Base-by-base conservation (phyloP, 2,329 filamentous ascomycete genomes). In the Aspergillus uvarum region DNA sequence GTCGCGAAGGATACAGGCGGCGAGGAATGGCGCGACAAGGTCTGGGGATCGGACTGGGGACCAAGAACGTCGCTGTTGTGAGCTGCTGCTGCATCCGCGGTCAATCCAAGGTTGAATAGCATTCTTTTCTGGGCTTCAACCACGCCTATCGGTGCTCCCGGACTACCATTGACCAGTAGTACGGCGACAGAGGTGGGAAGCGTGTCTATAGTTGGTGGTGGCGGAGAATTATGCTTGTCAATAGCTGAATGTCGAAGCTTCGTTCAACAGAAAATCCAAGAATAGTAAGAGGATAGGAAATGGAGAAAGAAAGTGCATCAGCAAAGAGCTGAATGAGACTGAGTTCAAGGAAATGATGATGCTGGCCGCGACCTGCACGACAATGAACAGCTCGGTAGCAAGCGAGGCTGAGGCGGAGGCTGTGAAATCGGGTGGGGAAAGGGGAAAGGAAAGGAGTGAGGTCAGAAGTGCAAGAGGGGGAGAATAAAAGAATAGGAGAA, bases 61-160 rank as follows among this genome's bases (percentile, higher is more conserved):
- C 57, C 62, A 54, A 65, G 68, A 57, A 69, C 65, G 55, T 78
- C 76, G 70, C 71, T 70, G 51, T 70, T 63, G 66, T 79, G 77
- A 32, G 75, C 75, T 61, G 77, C 77, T 67, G 77, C 77, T 62
- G 75, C 76, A 67, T 79, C 74, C 65, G 77, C 77, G 65, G 77
- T 75, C 65, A 78, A 66, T 57, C 76, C 77, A 63, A 79, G 70
- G 64, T 76, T 77, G 60, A 78, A 70, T 58, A 77, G 69, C 76
- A 77, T 78, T 68, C 63, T 72, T 66, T 63, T 61, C 60, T 56
- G 59, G 52, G 59, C 61, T 56, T 48, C 59, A 50, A 58, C 54
- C 56, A 59, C 52, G 61, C 54, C 55, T 58, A 59, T 47, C 53
- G 26, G 50, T 51, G 50, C 32, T 62, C 44, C 54, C 56, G 60